Evolutionary conservation across 495 filamentous ascomycete species (phyloP).

Genomic region (Talaromyces borbonicus): DNA sequence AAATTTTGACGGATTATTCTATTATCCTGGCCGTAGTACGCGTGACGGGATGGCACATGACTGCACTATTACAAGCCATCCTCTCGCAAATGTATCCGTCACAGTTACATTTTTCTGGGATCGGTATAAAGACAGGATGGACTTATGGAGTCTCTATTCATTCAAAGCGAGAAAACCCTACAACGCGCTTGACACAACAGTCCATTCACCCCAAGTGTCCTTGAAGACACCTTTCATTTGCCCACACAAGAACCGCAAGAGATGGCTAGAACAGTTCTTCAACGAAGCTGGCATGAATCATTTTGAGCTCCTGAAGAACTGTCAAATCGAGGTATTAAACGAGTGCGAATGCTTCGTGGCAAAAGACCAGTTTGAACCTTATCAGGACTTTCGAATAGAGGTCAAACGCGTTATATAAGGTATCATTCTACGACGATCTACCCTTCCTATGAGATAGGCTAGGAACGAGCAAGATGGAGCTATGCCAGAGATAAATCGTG

Average conservation of each 20-base stretch:
- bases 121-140: not conserved
- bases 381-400: not conserved
- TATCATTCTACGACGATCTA: not conserved
- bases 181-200: not conserved
- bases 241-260: conserved; percentile 2
- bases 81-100: not conserved
- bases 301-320: not conserved
- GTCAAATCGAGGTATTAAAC: not conserved
- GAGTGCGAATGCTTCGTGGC: not conserved
- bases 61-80: not conserved
- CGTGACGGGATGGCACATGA: not conserved
- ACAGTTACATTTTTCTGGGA: not conserved
- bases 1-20: not conserved
- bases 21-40: not conserved
- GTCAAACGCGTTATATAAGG: not conserved
- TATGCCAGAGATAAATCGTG: not conserved
- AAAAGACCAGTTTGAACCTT: not conserved
- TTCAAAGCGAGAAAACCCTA: not conserved
- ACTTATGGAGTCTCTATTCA: not conserved
- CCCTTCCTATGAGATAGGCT: not conserved
- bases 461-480: no score
- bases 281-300: conserved; percentile 1
- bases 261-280: conserved; percentile 1
- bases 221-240: not conserved
- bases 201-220: not conserved